These are phyloP conservation scores for Colletotrichum scovillei DNA, from an alignment of 2,329 filamentous ascomycete species.

Conservation along the genomic window DNA sequence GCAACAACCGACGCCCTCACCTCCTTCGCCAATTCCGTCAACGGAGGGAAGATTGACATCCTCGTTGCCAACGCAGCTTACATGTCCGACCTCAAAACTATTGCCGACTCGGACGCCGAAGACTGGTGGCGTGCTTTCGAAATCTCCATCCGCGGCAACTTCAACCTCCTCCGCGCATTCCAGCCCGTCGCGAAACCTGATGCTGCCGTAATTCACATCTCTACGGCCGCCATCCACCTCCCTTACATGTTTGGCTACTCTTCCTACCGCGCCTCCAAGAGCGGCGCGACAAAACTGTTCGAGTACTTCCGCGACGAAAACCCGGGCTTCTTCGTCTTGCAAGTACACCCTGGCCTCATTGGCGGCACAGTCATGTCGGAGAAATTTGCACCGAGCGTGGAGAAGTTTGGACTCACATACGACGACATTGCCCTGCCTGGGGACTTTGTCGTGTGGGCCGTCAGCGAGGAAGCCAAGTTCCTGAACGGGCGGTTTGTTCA, in stretches of 20 bases:
- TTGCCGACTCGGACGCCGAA: constrained; percentile 33
- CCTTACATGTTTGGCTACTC: constrained; percentile 43
- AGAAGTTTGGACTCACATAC: neutral
- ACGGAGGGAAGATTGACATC: constrained; percentile 39
- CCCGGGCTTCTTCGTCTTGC: constrained; percentile 49
- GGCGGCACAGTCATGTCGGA: constrained; percentile 23
- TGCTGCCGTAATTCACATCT: constrained; percentile 40
- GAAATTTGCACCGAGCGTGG: constrained; percentile 17
- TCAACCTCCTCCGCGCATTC: constrained; percentile 58
- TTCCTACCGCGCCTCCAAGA: constrained; percentile 55
- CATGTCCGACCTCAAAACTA: constrained; percentile 33
- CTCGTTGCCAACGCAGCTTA: constrained; percentile 44
- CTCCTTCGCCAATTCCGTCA: neutral
- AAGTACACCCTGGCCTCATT: constrained; percentile 51
- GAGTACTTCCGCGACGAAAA: constrained; percentile 55
- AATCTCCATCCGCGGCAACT: constrained; percentile 61
- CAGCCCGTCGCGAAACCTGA: constrained; percentile 48
- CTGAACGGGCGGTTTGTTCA: constrained; percentile 58
- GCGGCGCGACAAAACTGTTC: constrained; percentile 53
- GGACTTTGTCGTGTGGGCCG: constrained; percentile 56
- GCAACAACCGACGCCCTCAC: constrained; percentile 25
- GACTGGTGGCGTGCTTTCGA: constrained; percentile 48
- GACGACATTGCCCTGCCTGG: constrained; percentile 41
- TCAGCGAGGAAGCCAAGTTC: constrained; percentile 56
- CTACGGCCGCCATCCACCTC: constrained; percentile 39